Conservation (phyloP, 2,329 filamentous ascomycete genomes). For the Fusarium drepaniforme region DNA sequence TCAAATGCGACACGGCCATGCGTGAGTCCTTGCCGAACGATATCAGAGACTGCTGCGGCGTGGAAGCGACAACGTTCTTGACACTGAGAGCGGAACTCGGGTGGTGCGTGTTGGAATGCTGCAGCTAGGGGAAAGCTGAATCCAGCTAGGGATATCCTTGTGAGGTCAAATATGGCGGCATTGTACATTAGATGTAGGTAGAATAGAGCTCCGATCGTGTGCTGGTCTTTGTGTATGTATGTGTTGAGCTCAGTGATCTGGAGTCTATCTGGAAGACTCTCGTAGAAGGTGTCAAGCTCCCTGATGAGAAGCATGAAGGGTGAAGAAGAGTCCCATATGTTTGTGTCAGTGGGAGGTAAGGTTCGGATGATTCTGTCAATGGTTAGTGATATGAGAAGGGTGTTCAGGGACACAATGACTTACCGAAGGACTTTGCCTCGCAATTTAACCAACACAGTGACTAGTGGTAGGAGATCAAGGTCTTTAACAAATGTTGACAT, state of each 20-base stretch:
- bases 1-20: neutral
- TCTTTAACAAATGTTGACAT: neutral
- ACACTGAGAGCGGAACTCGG: neutral
- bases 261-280: neutral
- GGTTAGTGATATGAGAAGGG: neutral
- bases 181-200: conserved; percentile 11
- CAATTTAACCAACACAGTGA: neutral
- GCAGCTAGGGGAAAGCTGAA: conserved; percentile 15
- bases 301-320: neutral
- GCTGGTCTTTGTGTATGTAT: conserved; percentile 8
- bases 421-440: conserved; percentile 1
- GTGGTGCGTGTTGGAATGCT: neutral
- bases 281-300: neutral
- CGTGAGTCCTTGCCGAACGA: neutral
- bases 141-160: conserved; percentile 5
- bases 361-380: neutral
- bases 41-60: neutral
- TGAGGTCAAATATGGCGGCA: conserved; percentile 14
- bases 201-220: conserved; percentile 4
- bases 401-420: neutral
- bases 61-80: conserved; percentile 11
- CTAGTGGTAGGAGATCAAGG: neutral
- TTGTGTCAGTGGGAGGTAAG: neutral
- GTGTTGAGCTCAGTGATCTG: neutral
- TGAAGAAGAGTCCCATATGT: neutral